A percentile compares a stretch with the other conserved stretches of the same genome.
Conservation (phyloP, 2,329 filamentous ascomycete genomes). For the Penicillium sp. region DNA sequence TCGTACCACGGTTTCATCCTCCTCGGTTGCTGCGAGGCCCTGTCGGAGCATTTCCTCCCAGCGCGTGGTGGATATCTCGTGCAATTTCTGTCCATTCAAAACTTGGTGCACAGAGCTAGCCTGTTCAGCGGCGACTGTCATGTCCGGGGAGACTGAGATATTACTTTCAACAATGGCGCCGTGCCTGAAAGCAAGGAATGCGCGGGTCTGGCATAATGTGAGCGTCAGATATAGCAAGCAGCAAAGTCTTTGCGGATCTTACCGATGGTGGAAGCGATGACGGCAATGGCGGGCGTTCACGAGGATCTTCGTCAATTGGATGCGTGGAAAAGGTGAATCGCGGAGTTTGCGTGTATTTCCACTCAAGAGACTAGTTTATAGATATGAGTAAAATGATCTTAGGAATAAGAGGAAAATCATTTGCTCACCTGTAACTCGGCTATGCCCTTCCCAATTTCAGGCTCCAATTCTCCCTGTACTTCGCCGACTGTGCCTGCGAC, state of each 20-base stretch:
- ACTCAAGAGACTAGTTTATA: constrained; percentile 44
- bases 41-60: constrained; percentile 26
- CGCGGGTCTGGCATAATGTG: constrained; percentile 34
- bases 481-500: constrained; percentile 49
- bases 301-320: constrained; percentile 54
- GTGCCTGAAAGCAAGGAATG: constrained; percentile 39
- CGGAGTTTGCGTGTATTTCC: constrained; percentile 82
- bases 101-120: constrained; percentile 27
- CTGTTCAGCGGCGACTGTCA: constrained; percentile 30
- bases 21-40: constrained; percentile 13
- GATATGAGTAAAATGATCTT: not conserved
- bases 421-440: constrained; percentile 49
- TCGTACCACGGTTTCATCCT: constrained; percentile 13
- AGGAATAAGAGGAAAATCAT: not conserved
- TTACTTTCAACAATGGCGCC: constrained; percentile 38
- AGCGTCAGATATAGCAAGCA: constrained; percentile 7
- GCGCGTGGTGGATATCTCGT: constrained; percentile 41
- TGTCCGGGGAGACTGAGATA: constrained; percentile 36
- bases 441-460: constrained; percentile 57
- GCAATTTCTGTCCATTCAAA: constrained; percentile 42
- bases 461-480: constrained; percentile 40
- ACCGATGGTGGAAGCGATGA: constrained; percentile 46
- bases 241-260: constrained; percentile 19
- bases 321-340: constrained; percentile 67
- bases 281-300: constrained; percentile 50